Percentiles rank a stretch among this genome's conserved stretches.
Evolutionary conservation across 108 stramenopile genomes (phyloP).

Genomic region (Cyclotella atomus): DNA sequence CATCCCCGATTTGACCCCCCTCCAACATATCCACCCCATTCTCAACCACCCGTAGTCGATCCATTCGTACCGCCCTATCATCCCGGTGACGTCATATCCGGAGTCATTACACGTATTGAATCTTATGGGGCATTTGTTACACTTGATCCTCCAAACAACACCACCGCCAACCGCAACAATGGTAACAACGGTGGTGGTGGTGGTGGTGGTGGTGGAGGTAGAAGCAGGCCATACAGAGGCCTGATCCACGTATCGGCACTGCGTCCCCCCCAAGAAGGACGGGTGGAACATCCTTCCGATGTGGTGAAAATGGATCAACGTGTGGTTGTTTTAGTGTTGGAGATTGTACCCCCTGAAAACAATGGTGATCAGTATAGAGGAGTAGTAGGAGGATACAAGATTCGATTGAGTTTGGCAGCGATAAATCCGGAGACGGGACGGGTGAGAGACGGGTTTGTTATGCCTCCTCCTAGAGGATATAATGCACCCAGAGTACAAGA

Average conservation of each 20-base stretch:
- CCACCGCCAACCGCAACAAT: neutral
- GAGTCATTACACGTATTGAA: conserved; percentile 72
- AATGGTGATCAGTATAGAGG: conserved; percentile 3
- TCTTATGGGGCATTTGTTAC: conserved; percentile 82
- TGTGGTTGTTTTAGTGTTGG: conserved; percentile 60
- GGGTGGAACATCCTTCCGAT: conserved; percentile 63
- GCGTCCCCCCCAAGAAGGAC: conserved; percentile 56
- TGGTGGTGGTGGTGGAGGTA: too few relatives aligned
- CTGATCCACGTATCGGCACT: conserved; percentile 73
- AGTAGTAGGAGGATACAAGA: conserved; percentile 45
- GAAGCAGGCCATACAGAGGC: conserved; percentile 37
- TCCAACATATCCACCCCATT: neutral
- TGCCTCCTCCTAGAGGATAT: conserved; percentile 33
- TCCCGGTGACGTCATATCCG: conserved; percentile 58
- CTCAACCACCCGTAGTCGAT: neutral
- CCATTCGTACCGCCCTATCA: conserved; percentile 29
- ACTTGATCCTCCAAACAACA: conserved; percentile 33
- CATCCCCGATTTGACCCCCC: neutral
- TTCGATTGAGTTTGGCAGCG: conserved; percentile 70
- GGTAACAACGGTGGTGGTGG: too few relatives aligned
- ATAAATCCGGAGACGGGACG: conserved; percentile 68
- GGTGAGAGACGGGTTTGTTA: conserved; percentile 25
- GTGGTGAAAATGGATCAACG: conserved; percentile 50
- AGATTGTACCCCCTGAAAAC: conserved; percentile 40
- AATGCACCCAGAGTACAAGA: conserved; percentile 23